Evolutionary conservation across 2,329 filamentous ascomycete genomes (phyloP).

Genomic region (Acrodontium crateriforme): DNA sequence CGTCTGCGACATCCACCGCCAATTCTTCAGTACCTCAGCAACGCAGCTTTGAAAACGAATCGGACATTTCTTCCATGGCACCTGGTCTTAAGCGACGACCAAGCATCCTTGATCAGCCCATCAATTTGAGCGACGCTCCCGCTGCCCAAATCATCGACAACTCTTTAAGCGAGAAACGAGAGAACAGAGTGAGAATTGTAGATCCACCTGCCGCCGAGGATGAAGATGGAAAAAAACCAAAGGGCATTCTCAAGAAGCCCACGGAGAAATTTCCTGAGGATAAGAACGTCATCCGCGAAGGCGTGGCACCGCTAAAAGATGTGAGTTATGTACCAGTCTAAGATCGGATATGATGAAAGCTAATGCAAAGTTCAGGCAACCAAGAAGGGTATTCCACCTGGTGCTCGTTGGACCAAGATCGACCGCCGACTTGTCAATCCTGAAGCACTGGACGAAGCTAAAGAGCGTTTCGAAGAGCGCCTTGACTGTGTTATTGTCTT

Average conservation of each 20-base stretch:
- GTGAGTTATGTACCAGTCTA: conserved; percentile 16
- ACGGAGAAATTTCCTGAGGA: conserved; percentile 78
- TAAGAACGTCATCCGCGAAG: conserved; percentile 67
- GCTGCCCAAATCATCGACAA: conserved; percentile 22
- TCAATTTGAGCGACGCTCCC: conserved; percentile 11
- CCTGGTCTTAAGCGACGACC: conserved; percentile 14
- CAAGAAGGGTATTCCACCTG: conserved; percentile 35
- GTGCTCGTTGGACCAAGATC: conserved; percentile 88
- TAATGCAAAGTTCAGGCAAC: conserved; percentile 16
- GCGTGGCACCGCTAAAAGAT: conserved; percentile 87
- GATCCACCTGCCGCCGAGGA: conserved; percentile 55
- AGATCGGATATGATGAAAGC: no score
- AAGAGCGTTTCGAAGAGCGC: conserved; percentile 84
- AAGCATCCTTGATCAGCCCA: conserved; percentile 20
- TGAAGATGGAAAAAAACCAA: conserved; percentile 53
- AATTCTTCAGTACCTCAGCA: conserved; percentile 4
- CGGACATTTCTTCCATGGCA: conserved; percentile 1
- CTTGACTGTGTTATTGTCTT: conserved; percentile 89
- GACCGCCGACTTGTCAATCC: conserved; percentile 79
- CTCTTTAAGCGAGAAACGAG: conserved; percentile 17
- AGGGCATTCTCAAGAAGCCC: conserved; percentile 75
- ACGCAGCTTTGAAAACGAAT: conserved; percentile 14
- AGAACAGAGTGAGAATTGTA: conserved; percentile 43
- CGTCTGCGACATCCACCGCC: no score
- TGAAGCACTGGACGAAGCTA: conserved; percentile 69